Evolutionary conservation across 139 green algal species (phyloP).

Genomic region (Chlorella sp.): DNA sequence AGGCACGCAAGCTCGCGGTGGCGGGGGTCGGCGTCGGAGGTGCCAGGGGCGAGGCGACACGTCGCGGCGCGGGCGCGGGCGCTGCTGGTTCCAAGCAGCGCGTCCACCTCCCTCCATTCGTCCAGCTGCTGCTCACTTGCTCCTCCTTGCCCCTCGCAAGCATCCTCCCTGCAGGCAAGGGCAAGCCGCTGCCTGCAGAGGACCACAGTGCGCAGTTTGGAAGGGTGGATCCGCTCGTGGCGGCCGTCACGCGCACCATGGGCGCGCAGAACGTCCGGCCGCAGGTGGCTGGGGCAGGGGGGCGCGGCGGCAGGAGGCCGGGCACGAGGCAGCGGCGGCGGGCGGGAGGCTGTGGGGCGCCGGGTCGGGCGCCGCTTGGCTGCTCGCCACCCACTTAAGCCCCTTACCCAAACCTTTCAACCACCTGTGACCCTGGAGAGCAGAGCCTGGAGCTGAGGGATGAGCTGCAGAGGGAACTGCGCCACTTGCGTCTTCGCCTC

Average conservation of each 20-base stretch:
- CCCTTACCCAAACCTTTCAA: no score
- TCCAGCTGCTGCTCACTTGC: not conserved
- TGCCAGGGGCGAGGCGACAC: not conserved
- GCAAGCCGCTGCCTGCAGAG: conserved; percentile 7
- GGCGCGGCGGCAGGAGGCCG: no score
- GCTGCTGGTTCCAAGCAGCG: not conserved
- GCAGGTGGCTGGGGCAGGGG: no score
- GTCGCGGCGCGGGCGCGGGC: not conserved
- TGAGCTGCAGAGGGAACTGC: not conserved
- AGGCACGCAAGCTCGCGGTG: no score
- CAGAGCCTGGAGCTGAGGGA: conserved; percentile 20
- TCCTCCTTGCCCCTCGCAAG: not conserved
- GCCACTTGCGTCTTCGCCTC: not conserved
- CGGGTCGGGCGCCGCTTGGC: no score
- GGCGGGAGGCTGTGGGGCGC: no score
- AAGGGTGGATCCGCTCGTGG: conserved; percentile 4
- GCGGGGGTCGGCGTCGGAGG: no score
- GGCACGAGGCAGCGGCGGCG: no score
- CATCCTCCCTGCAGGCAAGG: not conserved
- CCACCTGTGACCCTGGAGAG: no score
- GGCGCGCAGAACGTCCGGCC: conserved; percentile 9
- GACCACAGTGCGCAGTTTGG: conserved; percentile 19
- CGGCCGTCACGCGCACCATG: conserved; percentile 12
- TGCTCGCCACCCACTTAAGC: no score
- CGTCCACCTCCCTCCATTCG: not conserved